Base-by-base conservation (phyloP, 2,329 filamentous ascomycete species). In the Alternaria infectoria region DNA sequence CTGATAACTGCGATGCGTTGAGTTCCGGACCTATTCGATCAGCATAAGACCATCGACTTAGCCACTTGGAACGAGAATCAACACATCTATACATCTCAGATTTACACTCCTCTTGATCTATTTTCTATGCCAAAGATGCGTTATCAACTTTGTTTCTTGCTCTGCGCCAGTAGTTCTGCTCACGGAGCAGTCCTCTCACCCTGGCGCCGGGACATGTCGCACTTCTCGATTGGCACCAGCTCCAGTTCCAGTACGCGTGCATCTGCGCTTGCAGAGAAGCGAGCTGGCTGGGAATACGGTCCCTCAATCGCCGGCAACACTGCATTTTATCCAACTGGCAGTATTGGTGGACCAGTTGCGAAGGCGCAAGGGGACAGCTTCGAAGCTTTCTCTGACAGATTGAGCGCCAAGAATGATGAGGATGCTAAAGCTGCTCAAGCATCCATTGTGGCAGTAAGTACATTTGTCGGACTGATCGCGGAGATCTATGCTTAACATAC, bases 251-350 rank as follows among this genome's bases (percentile, higher is more conserved):
- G n/a, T 45, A 21, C 17, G 40, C 54, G 54, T 56, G 25, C 40
- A 17, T 15, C 19, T 23, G 54, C 40, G 17, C 40, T 56, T n/a
- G 54, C 54, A 45, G 40, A 56, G 30, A 46, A 56, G 40, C 54
- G 40, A 26, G 54, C 43, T 11, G 54, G 54, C 5, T 56, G 54
- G 54, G 5, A 23, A 19, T 56, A 56, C 6, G 43, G 54, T 13
- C 54, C 54, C 10, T 56, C 54, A 15, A 46, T 56, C 32, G 54
- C 54, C n/a, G 54, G 54, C 2, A 46, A 56, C 25, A 56, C 54
- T 3, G 23, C 54, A 10, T 56, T 56, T 2, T 56, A 56, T 13
- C 54, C 54, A 17, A 6, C 54, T 30, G 54, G 54, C 40, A 28
- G 21, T 26, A 28, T 56, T 3, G 40, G 54, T 21, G 40, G 54